Base-by-base conservation (phyloP, 345 rosid genomes). In the Gossypium anomalum region DNA sequence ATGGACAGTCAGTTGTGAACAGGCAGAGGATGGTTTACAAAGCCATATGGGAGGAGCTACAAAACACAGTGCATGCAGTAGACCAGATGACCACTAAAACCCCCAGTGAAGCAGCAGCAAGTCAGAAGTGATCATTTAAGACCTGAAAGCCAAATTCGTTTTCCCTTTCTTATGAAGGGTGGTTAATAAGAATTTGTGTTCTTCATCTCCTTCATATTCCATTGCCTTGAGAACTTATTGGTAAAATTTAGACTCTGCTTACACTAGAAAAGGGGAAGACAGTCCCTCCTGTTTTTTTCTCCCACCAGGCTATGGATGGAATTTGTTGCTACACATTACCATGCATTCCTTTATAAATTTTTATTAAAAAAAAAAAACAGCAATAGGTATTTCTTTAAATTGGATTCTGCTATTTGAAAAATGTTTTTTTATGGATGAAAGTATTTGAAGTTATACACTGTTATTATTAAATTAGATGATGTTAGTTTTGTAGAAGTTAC, bases 11-110 rank as follows among this genome's bases (percentile, higher is more conserved):
- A 0, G 86, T 91, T 2, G 97, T 94, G 82, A 92, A 90, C 80
- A 86, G 97, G 78, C 98, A 94, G 83, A 88, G 98, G 81, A 94
- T 94, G 97, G 98, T 94, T 29, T 94, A 92, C 73, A 94, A 92
- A 85, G 97, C 95, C 59, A 92, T 94, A 77, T 92, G 98, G 98
- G 98, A 92, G 79, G 98, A 94, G 88, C 97, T 94, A 76, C 98
- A 94, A 82, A 94, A 75, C 81, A 89, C 92, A 0, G 97, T 94
- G 71, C 98, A 94, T 74, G 98, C 97, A 7, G 97, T 94, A 78
- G 97, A 94, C 78, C 90, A 85, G 83, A 94, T 94, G 98, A 94
- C 92, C 29, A 94, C 97, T 43, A 85, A 78, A 80, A 90, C 97
- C 73, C 97, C 98, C 9, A 70, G 83, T 0, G 97, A 94, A 88